These are phyloP conservation scores for Xylaria digitata DNA, from an alignment of 2,329 filamentous ascomycete genomes.

Conservation along the genomic window DNA sequence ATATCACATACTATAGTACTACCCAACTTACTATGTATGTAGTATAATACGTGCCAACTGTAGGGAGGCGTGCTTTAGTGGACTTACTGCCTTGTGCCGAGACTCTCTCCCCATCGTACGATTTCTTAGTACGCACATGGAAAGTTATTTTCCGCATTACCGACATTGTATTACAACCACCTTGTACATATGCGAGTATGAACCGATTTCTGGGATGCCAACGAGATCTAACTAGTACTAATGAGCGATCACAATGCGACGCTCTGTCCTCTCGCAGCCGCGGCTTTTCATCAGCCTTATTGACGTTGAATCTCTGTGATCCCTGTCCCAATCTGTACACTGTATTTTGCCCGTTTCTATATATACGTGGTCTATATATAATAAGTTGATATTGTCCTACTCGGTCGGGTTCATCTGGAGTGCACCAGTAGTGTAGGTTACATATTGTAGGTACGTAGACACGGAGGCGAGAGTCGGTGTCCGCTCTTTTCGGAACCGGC, in stretches of 20 bases:
- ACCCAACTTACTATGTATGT: too few relatives aligned
- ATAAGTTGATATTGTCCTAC: background rate
- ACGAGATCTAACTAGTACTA: slow-evolving; percentile 23
- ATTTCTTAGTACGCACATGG: slow-evolving; percentile 35
- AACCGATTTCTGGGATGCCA: slow-evolving; percentile 34
- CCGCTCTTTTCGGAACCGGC: slow-evolving; percentile 35
- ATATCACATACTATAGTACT: background rate
- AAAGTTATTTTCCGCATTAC: slow-evolving; percentile 28
- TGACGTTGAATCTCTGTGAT: slow-evolving; percentile 6
- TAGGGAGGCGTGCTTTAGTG: slow-evolving; percentile 1
- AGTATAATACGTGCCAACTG: background rate
- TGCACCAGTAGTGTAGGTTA: too few relatives aligned
- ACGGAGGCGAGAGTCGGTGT: slow-evolving; percentile 8
- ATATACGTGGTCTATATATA: slow-evolving; percentile 20
- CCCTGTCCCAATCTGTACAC: slow-evolving; percentile 3
- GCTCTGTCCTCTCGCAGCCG: slow-evolving; percentile 17
- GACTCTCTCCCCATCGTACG: slow-evolving; percentile 36
- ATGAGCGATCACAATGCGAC: slow-evolving; percentile 18
- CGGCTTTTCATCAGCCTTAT: slow-evolving; percentile 22
- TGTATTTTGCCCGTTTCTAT: slow-evolving; percentile 15
- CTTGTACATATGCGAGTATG: slow-evolving; percentile 38
- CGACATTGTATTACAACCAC: slow-evolving; percentile 26
- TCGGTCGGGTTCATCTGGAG: background rate
- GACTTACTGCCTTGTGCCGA: slow-evolving; percentile 22
- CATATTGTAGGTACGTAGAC: too few relatives aligned